Evolutionary conservation across 2,329 filamentous ascomycete genomes (phyloP).

Genomic region (Truncatella angustata): DNA sequence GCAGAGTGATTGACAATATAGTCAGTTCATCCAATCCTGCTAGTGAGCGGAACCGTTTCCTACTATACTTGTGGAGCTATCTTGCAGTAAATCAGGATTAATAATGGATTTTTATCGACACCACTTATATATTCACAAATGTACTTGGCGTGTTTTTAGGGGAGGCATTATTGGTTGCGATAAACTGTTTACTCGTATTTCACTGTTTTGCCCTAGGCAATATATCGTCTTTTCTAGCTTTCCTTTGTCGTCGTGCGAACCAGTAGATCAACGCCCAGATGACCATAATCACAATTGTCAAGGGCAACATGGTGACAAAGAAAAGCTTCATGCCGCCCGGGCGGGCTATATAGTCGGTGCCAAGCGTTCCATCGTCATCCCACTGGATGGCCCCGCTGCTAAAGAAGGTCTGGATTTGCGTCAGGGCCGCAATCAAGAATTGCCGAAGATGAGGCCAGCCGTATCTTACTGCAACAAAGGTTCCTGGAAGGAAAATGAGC

Average conservation of each 20-base stretch:
- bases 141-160: too few species aligned
- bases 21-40: too few species aligned
- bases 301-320: neutral
- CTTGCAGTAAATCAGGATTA: too few species aligned
- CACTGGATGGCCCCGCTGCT: conserved; percentile 7
- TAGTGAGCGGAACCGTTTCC: too few species aligned
- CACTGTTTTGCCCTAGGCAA: neutral
- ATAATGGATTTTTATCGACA: too few species aligned
- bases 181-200: neutral
- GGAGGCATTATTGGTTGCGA: too few species aligned
- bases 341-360: neutral
- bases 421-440: neutral
- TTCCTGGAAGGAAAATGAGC: conserved; percentile 1
- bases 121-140: too few species aligned
- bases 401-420: conserved; percentile 9
- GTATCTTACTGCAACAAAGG: conserved; percentile 8
- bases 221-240: neutral
- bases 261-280: neutral
- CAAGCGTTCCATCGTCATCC: conserved; percentile 4
- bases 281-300: conserved; percentile 10
- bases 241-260: conserved; percentile 13
- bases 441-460: neutral
- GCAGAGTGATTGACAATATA: too few species aligned
- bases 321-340: neutral
- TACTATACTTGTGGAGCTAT: too few species aligned